Evolutionary conservation across 306 rosid species (phyloP).

Genomic region (Begonia masoniana): DNA sequence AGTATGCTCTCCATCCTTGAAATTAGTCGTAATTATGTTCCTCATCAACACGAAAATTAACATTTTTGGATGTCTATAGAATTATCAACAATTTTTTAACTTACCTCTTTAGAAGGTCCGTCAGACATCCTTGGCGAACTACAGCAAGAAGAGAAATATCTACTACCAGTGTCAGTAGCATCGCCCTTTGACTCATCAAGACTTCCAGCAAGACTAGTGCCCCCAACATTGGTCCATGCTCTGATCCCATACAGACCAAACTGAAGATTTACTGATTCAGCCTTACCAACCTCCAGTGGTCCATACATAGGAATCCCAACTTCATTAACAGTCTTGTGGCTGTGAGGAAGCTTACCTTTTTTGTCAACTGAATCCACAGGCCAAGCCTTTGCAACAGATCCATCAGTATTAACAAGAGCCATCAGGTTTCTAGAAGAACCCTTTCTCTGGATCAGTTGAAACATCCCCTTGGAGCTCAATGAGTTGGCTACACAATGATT

Average conservation of each 20-base stretch:
- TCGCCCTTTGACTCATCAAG: slow-evolving; percentile 80
- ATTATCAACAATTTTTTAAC: slow-evolving; percentile 1
- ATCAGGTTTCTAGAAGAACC: slow-evolving; percentile 77
- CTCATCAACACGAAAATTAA: no score
- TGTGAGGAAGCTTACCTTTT: slow-evolving; percentile 55
- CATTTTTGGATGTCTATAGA: neutral
- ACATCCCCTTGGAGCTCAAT: slow-evolving; percentile 89
- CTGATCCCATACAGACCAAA: slow-evolving; percentile 93
- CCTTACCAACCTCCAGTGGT: slow-evolving; percentile 45
- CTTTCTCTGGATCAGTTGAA: slow-evolving; percentile 85
- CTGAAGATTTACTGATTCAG: slow-evolving; percentile 87
- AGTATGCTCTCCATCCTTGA: no score
- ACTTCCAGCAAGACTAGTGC: slow-evolving; percentile 85
- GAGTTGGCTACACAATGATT: slow-evolving; percentile 83
- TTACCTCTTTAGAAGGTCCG: slow-evolving; percentile 74
- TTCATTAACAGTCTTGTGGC: slow-evolving; percentile 31
- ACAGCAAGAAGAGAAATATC: slow-evolving; percentile 71
- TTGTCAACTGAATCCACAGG: slow-evolving; percentile 64
- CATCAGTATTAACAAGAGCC: slow-evolving; percentile 87
- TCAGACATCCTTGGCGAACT: slow-evolving; percentile 85
- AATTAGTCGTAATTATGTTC: no score
- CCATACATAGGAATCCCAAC: slow-evolving; percentile 42
- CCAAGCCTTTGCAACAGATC: slow-evolving; percentile 96
- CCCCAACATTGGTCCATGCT: slow-evolving; percentile 91
- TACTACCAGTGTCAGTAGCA: slow-evolving; percentile 70